Conservation (phyloP, 495 filamentous ascomycete species). For the Venustampulla echinocandica region DNA sequence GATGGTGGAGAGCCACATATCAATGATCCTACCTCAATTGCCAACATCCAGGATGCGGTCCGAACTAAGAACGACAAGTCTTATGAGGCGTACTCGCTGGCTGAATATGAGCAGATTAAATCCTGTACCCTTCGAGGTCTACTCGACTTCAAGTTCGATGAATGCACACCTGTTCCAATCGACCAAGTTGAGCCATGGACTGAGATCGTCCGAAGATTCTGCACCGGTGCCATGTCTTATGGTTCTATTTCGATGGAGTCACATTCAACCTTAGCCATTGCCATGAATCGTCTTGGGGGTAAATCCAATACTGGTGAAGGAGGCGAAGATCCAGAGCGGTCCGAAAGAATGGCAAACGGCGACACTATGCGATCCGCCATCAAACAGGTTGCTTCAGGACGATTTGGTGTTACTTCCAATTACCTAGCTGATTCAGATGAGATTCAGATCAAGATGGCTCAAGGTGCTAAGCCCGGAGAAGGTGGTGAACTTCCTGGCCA, state of each 20-base stretch:
- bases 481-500: constrained; percentile 97
- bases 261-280: constrained; percentile 92
- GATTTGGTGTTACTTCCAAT: constrained; percentile 96
- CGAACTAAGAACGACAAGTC: constrained; percentile 99
- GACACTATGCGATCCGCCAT: constrained; percentile 98
- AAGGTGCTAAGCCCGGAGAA: constrained; percentile 97
- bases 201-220: constrained; percentile 94
- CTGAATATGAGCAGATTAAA: constrained; percentile 97
- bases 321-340: constrained; percentile 93
- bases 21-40: constrained; percentile 92
- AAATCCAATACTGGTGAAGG: constrained; percentile 99
- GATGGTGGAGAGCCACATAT: constrained; percentile 97
- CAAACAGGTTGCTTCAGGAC: constrained; percentile 96
- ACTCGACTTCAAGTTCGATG: constrained; percentile 96
- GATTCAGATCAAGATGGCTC: constrained; percentile 99
- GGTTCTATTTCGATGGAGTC: constrained; percentile 99
- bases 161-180: constrained; percentile 77
- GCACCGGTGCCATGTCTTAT: constrained; percentile 99
- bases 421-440: constrained; percentile 98
- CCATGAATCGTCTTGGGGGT: constrained; percentile 95
- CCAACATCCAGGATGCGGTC: constrained; percentile 96
- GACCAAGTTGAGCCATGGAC: constrained; percentile 99
- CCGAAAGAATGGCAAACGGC: constrained; percentile 76
- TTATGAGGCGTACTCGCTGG: constrained; percentile 92
- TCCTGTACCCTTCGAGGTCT: constrained; percentile 93